Base-by-base conservation (phyloP, 306 rosid genomes). In the Phaseolus lunatus region DNA sequence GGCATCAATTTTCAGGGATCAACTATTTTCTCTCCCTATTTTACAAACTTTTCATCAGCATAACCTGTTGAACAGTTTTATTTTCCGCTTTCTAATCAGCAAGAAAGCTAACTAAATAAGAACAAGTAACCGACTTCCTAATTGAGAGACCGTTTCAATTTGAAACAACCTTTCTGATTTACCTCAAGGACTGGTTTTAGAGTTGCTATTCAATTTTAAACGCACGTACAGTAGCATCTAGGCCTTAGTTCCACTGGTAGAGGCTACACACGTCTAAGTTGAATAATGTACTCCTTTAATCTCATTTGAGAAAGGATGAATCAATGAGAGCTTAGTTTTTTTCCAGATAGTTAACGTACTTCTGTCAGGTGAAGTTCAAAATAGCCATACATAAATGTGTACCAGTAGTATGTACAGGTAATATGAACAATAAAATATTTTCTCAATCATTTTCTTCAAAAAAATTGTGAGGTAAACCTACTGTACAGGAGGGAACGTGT, bases 391-490 rank as follows among this genome's bases (percentile, higher is more conserved):
- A 47, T 35, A 50, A 8, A 52, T 52, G 1, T 6, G 23, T 37
- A 26, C 63, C 71, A 39, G 9, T 1, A 6, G 44, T 69, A 70
- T 73, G 67, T 74, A 80, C 81, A 82, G n/a, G 74, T 45, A 41
- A 65, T 23, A 45, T 72, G 65, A 72, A 74, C 59, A 65, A 70
- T 31, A 79, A 78, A 50, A 26, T 35, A 43, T 56, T 24, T 66
- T 39, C 62, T 16, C 71, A 53, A 45, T 72, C 41, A 44, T 74
- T 72, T 73, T 45, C 76, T 26, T 29, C 18, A 41, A 44, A 86
- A 92, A 90, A 82, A 85, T 78, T 49, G 79, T 67, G 78, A 74
- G 85, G 83, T 53, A 23, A 88, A 82, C 77, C 82, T 84, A 47
- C 87, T 81, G 87, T 86, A 84, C 88, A 84, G 41, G 61, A 57